Base-by-base conservation (phyloP, 192 early-diverging fungal genomes). In the Coemansia sp. region DNA sequence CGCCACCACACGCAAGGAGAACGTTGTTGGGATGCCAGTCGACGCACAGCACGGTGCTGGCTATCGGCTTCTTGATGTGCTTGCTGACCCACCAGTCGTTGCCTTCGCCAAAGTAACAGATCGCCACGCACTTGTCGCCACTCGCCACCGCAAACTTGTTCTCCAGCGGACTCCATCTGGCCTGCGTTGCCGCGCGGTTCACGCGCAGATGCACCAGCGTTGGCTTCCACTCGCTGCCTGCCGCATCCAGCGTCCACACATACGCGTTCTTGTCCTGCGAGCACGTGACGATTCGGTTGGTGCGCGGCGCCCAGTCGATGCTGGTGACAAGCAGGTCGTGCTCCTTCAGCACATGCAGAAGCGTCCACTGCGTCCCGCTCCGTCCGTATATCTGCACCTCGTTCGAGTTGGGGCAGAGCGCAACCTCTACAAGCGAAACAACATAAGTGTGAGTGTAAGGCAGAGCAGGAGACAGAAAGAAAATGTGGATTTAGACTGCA, bases 231-330 rank as follows among this genome's bases (percentile, higher is more conserved):
- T 72, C 68, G 45, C 72, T 63, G 37, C 67, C 65, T 18, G 71
- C 69, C 2, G 69, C 63, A 63, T 95, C 94, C 22, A 89, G 78
- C 36, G 86, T 91, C 97, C 97, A 99, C 42, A 99, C 97, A 75
- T 99, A 99, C 21, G 96, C 96, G 72, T 99, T 99, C 65, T 95
- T 88, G 84, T 99, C 97, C 85, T 99, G 97, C 46, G 95, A 96
- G 83, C 96, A 96, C 41, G 95, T 93, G 12, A 99, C 97, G 43
- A 99, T 92, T 36, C 91, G 86, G 86, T 98, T 98, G 48, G 96
- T 91, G 60, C 89, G 87, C 65, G 94, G 94, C 19, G 97, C 95
- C 93, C 94, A 95, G 76, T 99, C 97, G 70, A 99, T 88, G 52
- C 89, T 86, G 6, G 96, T 99, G 40, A 99, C 94, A 36, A 94